phyloP scores from a whole-genome alignment of 768 basidiomycete genomes.

The Suillus paluster region DNA sequence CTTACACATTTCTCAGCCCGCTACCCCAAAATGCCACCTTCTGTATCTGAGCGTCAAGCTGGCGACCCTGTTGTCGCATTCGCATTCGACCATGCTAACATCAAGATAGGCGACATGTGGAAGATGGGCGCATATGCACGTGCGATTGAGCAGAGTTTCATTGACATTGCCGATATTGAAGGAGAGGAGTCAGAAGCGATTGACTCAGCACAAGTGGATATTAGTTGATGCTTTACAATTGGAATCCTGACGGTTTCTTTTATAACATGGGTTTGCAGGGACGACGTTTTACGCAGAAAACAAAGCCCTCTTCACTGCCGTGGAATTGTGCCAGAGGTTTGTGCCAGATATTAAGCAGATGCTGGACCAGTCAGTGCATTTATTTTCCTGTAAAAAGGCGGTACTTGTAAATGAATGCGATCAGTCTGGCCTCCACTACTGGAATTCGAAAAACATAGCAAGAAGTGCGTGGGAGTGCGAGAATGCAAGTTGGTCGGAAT shows the following conservation, averaged over 20 bases:
- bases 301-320: not conserved
- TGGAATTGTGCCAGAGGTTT: too few species aligned
- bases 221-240: slow-evolving; percentile 2
- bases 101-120: slow-evolving; percentile 83
- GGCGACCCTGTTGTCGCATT: slow-evolving; percentile 61
- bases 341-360: too few species aligned
- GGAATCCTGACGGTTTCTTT: not conserved
- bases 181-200: slow-evolving; percentile 31
- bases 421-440: too few species aligned
- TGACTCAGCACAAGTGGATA: slow-evolving; percentile 19
- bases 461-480: too few species aligned
- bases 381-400: too few species aligned
- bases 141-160: slow-evolving; percentile 67
- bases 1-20: slow-evolving; percentile 96
- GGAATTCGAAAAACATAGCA: too few species aligned
- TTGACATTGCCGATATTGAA: slow-evolving; percentile 56
- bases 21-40: slow-evolving; percentile 82
- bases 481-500: too few species aligned
- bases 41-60: slow-evolving; percentile 27
- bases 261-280: not conserved
- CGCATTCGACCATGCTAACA: slow-evolving; percentile 80
- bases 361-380: too few species aligned
- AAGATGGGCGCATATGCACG: slow-evolving; percentile 78
- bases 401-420: too few species aligned
- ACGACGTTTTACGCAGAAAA: not conserved